Evolutionary conservation across 257 asterid genomes (phyloP).

Genomic region (Solanum pinnatisectum): DNA sequence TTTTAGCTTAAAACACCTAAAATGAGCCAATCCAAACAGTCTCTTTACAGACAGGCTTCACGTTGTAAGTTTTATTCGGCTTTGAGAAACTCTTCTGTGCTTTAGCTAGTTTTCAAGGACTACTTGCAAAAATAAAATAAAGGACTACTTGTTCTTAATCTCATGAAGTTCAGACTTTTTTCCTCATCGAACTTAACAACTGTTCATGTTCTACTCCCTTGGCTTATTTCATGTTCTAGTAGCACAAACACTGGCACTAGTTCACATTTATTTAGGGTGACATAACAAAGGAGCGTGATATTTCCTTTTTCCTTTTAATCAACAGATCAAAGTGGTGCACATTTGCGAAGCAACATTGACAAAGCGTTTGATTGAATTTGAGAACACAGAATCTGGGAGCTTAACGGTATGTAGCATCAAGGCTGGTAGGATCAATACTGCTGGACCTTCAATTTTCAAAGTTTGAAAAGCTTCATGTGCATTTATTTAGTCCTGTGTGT

Average conservation of each 20-base stretch:
- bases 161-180: neutral
- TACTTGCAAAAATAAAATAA: neutral
- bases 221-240: neutral
- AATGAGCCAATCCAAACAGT: neutral
- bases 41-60: neutral
- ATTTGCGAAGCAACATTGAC: constrained; percentile 82
- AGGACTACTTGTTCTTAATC: neutral
- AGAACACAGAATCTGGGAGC: constrained; percentile 75
- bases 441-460: neutral
- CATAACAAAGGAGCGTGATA: neutral
- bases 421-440: neutral
- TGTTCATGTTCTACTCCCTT: neutral
- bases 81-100: neutral
- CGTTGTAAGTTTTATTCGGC: neutral
- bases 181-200: neutral
- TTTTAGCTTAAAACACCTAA: neutral
- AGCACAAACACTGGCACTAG: neutral
- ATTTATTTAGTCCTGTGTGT: neutral
- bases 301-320: neutral
- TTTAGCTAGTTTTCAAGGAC: neutral
- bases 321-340: constrained; percentile 71
- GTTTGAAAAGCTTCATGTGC: neutral
- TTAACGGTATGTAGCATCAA: constrained; percentile 50
- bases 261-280: neutral
- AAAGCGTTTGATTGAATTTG: constrained; percentile 82